phyloP scores from a whole-genome alignment of 2,329 filamentous ascomycete genomes.

The Arthrobotrys conoides region DNA sequence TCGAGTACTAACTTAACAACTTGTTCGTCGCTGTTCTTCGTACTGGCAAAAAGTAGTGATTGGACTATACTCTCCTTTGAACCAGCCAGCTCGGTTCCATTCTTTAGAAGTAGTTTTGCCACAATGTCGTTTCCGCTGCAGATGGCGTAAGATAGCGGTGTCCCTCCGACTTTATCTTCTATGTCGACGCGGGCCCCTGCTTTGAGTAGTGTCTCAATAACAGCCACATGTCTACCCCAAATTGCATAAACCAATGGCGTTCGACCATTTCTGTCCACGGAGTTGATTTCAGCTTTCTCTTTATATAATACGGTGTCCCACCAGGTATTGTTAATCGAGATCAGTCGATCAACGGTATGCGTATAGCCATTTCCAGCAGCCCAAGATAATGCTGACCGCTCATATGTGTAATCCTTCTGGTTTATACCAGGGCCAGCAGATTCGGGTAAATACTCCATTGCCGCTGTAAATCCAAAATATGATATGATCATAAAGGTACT shows the following conservation, averaged over 20 bases:
- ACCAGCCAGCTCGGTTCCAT: no score
- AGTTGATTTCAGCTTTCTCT: conserved; percentile 9
- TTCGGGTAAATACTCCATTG: background rate
- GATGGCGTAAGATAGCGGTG: conserved; percentile 30
- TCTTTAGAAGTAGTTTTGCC: background rate
- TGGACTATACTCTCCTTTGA: no score
- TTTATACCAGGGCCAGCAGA: background rate
- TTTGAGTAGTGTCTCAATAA: conserved; percentile 8
- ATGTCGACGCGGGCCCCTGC: conserved; percentile 6
- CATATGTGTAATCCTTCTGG: background rate
- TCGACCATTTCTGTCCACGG: conserved; percentile 18
- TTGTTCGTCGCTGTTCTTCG: background rate
- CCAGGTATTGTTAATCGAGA: no score
- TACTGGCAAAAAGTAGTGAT: background rate
- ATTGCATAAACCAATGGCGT: conserved; percentile 17
- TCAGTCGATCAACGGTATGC: background rate
- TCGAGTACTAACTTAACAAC: conserved; percentile 14
- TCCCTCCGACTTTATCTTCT: conserved; percentile 23
- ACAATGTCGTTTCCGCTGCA: background rate
- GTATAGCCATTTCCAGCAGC: conserved; percentile 18
- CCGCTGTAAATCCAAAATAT: conserved; percentile 23
- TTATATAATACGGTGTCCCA: background rate
- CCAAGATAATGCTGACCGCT: conserved; percentile 30
- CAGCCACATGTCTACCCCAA: background rate
- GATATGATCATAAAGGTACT: conserved; percentile 16